Base-by-base conservation (phyloP, 192 early-diverging fungal species). In the Coemansia sp. region DNA sequence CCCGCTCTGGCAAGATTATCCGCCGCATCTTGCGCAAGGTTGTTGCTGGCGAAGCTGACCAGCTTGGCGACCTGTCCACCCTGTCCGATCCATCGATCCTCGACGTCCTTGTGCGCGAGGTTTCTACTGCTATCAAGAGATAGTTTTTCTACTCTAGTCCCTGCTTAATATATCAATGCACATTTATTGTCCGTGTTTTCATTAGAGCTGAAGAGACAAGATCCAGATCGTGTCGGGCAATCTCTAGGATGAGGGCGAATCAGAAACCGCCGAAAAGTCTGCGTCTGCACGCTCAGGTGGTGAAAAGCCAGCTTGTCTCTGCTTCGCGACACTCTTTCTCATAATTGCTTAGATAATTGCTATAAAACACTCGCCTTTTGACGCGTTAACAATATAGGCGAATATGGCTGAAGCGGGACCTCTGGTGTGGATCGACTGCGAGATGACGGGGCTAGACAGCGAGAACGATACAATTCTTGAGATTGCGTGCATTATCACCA, bases 1-100 rank as follows among this genome's bases (percentile, higher is more conserved):
- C 96, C 27, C 88, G 95, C 29, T 91, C 89, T 37, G 96, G 96
- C 59, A 98, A 98, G 86, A 94, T 98, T 75, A 96, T 98, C 91
- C 88, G 96, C 46, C 88, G 96, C 53, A 91, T 98, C 65, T 84
- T 98, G 82, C 85, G 95, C 75, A 97, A 98, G 90, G 89, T 95
- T 57, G 92, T 96, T 63, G 93, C 86, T 38, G 87, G 88, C 66
- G 94, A 98, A 68, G 77, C 89, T 5, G 89, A 90, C 73, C 88
- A 92, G 72, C 78, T 98, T 8, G 96, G 96, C 64, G 96, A 98
- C 70, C 84, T 93, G 68, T 88, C 85, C 19, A 96, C 96, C 15
- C 76, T 98, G 73, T 91, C 93, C 6, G 94, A 98, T 45, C 93
- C 93, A 11, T 72, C 77, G 44, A 81, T 92, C 45, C 75, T 92